Evolutionary conservation across 2,329 filamentous ascomycete genomes (phyloP), one percentile per base, ranked within the genome.

Genomic region (Annulohypoxylon truncatum): DNA sequence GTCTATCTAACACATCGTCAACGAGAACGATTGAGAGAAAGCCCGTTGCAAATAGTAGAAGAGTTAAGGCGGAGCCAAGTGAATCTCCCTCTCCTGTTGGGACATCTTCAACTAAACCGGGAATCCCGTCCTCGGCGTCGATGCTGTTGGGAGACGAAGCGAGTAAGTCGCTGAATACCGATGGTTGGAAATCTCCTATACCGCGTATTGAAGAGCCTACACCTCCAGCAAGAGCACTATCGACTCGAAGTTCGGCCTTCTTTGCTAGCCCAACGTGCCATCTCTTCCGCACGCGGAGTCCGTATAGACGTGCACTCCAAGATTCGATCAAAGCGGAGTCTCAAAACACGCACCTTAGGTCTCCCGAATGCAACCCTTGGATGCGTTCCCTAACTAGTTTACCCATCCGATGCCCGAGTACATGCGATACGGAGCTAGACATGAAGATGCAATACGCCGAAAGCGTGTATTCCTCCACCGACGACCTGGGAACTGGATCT

Each of bases 261-360:
- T 86, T 86, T 68, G 83, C 81, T 1, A 87, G 85, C 46, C 82
- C 83, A 1, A 77, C 80, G 1, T 81, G 80, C 13, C 82, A 85
- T 64, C 75, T 87, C 0, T 87, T 88, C 64, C 81, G 85, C 26
- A 84, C 84, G 0, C 78, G 81, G 24, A 89, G 86, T 57, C 85
- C 86, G 0, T 90, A 85, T 68, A 82, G 86, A 2, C 82, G 82
- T 24, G 83, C 82, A 2, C 71, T 89, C 29, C 81, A 79, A 46
- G 80, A 82, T 52, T 83, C 77, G 1, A 85, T 86, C 70, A 77
- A 78, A 59, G 72, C 77, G 6, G 77, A 77, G 13, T 71, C 79
- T 6, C 73, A 75, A 13, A 66, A 64, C 1, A 67, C 74, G 4
- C 61, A 70, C 2, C 60, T 62, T 0, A 74, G 67, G 4, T 74